Conservation (phyloP, 148 eudicot species). For the Talinum fruticosum region DNA sequence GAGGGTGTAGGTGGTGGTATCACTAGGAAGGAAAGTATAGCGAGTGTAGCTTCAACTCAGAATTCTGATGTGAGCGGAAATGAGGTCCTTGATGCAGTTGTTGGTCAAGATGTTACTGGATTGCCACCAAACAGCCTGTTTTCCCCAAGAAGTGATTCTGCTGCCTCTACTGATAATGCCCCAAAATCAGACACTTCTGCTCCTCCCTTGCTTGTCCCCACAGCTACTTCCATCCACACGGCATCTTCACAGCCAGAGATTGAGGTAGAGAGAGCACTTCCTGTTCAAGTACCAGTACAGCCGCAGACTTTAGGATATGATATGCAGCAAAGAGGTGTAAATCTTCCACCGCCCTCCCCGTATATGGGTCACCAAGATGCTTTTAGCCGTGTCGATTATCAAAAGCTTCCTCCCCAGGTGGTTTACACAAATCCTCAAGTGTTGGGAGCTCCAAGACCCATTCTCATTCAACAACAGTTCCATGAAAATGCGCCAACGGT, state of each 20-base stretch:
- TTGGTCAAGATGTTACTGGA: constrained; percentile 42
- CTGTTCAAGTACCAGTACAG: constrained; percentile 33
- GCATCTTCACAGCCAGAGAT: constrained; percentile 36
- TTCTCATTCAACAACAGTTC: constrained; percentile 49
- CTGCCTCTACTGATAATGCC: constrained; percentile 38
- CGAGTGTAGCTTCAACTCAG: constrained; percentile 78
- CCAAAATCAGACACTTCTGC: constrained; percentile 37
- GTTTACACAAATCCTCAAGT: constrained; percentile 56
- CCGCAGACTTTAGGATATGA: constrained; percentile 39
- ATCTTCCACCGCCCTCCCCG: constrained; percentile 43
- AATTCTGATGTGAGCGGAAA: constrained; percentile 76
- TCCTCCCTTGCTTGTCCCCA: constrained; percentile 31
- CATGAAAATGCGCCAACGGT: constrained; percentile 42
- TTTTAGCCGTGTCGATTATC: constrained; percentile 38
- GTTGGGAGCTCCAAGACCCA: constrained; percentile 46
- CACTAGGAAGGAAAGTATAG: constrained; percentile 59
- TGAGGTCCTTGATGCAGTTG: constrained; percentile 47
- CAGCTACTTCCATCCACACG: constrained; percentile 28
- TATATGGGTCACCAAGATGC: constrained; percentile 61
- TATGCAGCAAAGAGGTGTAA: constrained; percentile 40
- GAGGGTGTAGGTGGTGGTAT: constrained; percentile 47
- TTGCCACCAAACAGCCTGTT: constrained; percentile 33
- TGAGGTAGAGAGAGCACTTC: constrained; percentile 43
- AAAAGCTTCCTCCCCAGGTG: constrained; percentile 51
- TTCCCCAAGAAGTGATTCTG: constrained; percentile 47